Evolutionary conservation across 108 stramenopile genomes (phyloP).

Genomic region (Mediolabrus comicus): DNA sequence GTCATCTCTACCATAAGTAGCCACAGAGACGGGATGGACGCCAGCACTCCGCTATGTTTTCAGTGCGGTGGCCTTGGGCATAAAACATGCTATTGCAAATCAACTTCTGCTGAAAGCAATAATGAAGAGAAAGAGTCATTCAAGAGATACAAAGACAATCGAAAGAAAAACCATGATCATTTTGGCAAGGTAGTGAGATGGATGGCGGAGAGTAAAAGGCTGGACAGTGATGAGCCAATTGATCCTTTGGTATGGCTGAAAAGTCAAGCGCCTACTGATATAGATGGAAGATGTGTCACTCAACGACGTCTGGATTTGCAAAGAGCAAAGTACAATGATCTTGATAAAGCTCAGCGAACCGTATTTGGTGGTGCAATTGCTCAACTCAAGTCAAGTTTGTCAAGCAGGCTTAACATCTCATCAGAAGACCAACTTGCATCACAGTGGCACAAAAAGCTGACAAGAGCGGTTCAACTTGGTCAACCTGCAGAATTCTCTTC

Average conservation of each 20-base stretch:
- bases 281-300: not conserved
- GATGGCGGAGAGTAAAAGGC: not conserved
- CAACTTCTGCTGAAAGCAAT: not conserved
- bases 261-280: not conserved
- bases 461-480: not conserved
- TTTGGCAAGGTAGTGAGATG: not conserved
- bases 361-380: not conserved
- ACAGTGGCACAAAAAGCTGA: not conserved
- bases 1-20: too few relatives aligned
- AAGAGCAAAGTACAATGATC: slow-evolving; percentile 2
- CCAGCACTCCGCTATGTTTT: not conserved
- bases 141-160: not conserved
- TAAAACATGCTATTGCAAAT: not conserved
- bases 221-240: not conserved
- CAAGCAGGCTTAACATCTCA: not conserved
- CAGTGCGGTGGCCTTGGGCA: not conserved
- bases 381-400: not conserved
- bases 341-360: slow-evolving; percentile 6
- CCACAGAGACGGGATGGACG: too few relatives aligned
- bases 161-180: not conserved
- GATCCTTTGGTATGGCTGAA: not conserved
- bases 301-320: slow-evolving; percentile 3
- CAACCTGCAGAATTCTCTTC: slow-evolving; percentile 6
- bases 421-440: slow-evolving; percentile 7
- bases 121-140: not conserved